Base-by-base conservation (phyloP, 352 stramenopile genomes). In the Globisporangium nodosum region DNA sequence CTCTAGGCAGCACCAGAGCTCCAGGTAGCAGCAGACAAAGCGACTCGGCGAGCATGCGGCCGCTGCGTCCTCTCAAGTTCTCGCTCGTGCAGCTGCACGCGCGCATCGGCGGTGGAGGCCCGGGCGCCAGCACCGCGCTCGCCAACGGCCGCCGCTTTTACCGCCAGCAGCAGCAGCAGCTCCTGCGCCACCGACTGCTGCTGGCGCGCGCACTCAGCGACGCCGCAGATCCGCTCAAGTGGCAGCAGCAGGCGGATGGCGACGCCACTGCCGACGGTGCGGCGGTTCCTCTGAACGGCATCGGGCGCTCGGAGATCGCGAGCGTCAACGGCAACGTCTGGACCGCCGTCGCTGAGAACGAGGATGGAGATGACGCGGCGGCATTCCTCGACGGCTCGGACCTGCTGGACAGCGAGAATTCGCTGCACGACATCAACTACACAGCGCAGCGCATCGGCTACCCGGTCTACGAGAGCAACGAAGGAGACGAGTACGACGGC, bases 371-470 rank as follows among this genome's bases (percentile, higher is more conserved):
- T 16, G 60, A 70, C 31, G 39, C 53, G 54, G 70, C 69, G 43
- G 50, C 65, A 15, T 66, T 69, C 18, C 33, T 63, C 4, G 65
- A 66, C 59, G 68, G 61, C 20, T 68, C 68, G 12, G 61, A 81
- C 37, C 60, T 74, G 31, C 31, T 83, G 48, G 54, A 67, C 12
- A 66, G 55, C 21, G 64, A 77, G 20, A 37, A 51, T 6, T 65
- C 73, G 30, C 54, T 66, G 21, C 60, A 70, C 51, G 82, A 92
- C 65, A 64, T 90, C 5, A 73, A 85, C 16, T 91, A 86, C 61
- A 89, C 76, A 18, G 70, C 81, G 39, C 78, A 83, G 42, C 82
- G 85, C 35, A 87, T 94, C 33, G 85, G 85, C 18, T 91, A 88
- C 58, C 76, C 82, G 20, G 71, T 83, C 21, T 71, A 77, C 49